Conservation (phyloP, 352 stramenopile genomes). For the Globisporangium irregulare region DNA sequence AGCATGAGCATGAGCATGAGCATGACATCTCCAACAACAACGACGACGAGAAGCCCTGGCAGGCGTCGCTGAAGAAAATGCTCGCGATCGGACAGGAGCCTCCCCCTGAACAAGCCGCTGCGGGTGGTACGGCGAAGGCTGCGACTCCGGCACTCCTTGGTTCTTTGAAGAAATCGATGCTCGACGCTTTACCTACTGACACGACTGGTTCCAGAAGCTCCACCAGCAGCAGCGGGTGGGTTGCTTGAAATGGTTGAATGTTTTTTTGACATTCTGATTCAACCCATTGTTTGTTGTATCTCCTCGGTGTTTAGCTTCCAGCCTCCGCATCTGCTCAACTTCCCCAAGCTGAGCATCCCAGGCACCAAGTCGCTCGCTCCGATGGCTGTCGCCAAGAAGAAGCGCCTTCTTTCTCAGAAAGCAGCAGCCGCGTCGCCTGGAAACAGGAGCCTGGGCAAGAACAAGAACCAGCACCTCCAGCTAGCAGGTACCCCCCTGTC, state of each 20-base stretch:
- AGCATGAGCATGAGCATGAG: not conserved
- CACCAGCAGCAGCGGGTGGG: not conserved
- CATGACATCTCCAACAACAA: not conserved
- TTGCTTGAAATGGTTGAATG: not conserved
- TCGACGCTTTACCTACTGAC: slow-evolving; percentile 6
- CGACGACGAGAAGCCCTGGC: slow-evolving; percentile 38
- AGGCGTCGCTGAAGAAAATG: slow-evolving; percentile 55
- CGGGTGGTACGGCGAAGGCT: not conserved
- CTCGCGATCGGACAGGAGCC: slow-evolving; percentile 37
- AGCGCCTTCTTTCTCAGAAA: slow-evolving; percentile 1
- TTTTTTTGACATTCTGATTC: not conserved
- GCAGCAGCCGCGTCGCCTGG: not conserved
- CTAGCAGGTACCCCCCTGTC: not conserved
- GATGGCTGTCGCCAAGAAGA: slow-evolving; percentile 9
- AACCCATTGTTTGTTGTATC: not conserved
- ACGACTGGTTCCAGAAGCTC: not conserved
- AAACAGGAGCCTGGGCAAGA: slow-evolving; percentile 7
- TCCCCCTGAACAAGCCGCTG: not conserved
- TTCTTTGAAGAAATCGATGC: not conserved
- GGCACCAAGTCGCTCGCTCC: slow-evolving; percentile 32
- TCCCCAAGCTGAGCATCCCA: slow-evolving; percentile 59
- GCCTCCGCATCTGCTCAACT: slow-evolving; percentile 28
- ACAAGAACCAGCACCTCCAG: slow-evolving; percentile 16
- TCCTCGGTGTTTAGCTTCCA: not conserved
- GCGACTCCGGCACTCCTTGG: not conserved